Evolutionary conservation across 345 rosid genomes (phyloP).

Genomic region (Erysimum cheiranthoides): DNA sequence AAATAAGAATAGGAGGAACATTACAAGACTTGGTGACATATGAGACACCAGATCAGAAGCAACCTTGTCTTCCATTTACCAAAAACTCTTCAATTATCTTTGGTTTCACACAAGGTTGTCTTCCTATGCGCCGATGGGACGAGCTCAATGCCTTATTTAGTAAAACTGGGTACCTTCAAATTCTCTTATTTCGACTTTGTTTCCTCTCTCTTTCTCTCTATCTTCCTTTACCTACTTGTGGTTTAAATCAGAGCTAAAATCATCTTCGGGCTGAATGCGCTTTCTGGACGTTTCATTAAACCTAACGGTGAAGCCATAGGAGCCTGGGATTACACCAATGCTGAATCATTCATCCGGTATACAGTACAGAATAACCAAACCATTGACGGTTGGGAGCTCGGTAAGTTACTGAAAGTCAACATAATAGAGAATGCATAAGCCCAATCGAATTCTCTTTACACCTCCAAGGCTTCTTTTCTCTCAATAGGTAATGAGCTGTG

Average conservation of each 20-base stretch:
- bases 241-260: conserved; percentile 62
- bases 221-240: not conserved
- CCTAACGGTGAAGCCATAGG: conserved; percentile 62
- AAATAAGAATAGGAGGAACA: conserved; percentile 83
- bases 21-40: conserved; percentile 66
- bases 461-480: conserved; percentile 1
- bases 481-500: conserved; percentile 83
- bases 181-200: not conserved
- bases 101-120: conserved; percentile 72
- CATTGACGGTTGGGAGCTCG: conserved; percentile 84
- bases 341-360: conserved; percentile 71
- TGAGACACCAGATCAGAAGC: conserved; percentile 45
- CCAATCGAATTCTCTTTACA: not conserved
- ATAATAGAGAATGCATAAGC: conserved; percentile 4
- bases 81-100: conserved; percentile 53
- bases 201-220: not conserved
- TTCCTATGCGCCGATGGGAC: conserved; percentile 72
- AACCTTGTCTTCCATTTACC: conserved; percentile 54
- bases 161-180: conserved; percentile 54
- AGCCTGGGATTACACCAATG: conserved; percentile 76
- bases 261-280: conserved; percentile 82
- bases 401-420: conserved; percentile 47
- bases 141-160: conserved; percentile 61
- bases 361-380: conserved; percentile 57
- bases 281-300: conserved; percentile 54